Conservation (phyloP, 2,329 filamentous ascomycete genomes). For the Colletotrichum sansevieriae region DNA sequence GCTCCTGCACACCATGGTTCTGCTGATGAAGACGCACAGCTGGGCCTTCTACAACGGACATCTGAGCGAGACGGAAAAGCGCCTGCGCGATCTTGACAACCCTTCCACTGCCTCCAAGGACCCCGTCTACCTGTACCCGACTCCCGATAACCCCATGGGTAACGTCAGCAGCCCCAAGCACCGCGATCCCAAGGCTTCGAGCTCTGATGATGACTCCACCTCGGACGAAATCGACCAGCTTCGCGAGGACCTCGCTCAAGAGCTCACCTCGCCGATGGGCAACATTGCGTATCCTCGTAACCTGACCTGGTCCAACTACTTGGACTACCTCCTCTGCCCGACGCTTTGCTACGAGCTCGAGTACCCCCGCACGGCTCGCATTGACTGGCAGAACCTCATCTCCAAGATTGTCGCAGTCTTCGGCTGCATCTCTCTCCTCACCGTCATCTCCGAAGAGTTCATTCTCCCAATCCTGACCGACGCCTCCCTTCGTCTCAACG, state of each 20-base stretch:
- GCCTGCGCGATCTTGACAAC: slow-evolving; percentile 82
- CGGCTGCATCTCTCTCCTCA: slow-evolving; percentile 95
- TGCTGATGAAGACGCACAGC: slow-evolving; percentile 99
- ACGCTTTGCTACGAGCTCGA: slow-evolving; percentile 98
- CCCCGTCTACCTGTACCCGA: slow-evolving; percentile 83
- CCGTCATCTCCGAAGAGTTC: slow-evolving; percentile 92
- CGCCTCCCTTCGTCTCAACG: slow-evolving; percentile 68
- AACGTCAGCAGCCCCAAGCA: slow-evolving; percentile 46
- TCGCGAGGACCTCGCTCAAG: slow-evolving; percentile 87
- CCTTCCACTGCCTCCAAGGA: slow-evolving; percentile 69
- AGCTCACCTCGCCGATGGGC: slow-evolving; percentile 91
- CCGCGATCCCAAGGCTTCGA: slow-evolving; percentile 37
- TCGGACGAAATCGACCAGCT: slow-evolving; percentile 73
- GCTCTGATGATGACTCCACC: slow-evolving; percentile 49
- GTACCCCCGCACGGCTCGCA: slow-evolving; percentile 83
- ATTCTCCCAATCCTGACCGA: slow-evolving; percentile 90
- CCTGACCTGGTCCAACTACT: slow-evolving; percentile 83
- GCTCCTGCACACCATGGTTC: slow-evolving; percentile 87
- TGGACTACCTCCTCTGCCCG: slow-evolving; percentile 90
- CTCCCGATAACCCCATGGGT: slow-evolving; percentile 66
- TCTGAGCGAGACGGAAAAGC: slow-evolving; percentile 86
- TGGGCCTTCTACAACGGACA: slow-evolving; percentile 99
- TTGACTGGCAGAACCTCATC: slow-evolving; percentile 84
- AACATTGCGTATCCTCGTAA: slow-evolving; percentile 92
- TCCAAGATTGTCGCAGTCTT: slow-evolving; percentile 92